phyloP scores from a whole-genome alignment of 2,329 filamentous ascomycete species.

The Erysiphe neolycopersici region DNA sequence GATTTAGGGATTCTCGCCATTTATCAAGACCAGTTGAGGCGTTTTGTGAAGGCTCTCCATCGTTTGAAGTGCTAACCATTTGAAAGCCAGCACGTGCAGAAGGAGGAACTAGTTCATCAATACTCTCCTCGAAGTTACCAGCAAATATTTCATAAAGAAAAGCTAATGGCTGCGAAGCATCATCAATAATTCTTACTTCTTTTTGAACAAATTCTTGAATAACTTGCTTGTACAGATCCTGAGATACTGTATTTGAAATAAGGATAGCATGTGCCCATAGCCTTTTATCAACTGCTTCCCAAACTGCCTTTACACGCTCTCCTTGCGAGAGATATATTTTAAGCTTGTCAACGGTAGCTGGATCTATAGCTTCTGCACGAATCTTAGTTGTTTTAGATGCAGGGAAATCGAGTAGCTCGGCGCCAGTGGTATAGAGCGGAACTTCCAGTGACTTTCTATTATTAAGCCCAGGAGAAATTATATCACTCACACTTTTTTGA shows the following conservation, averaged over 20 bases:
- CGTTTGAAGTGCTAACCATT: slow-evolving; percentile 52
- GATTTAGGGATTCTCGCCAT: slow-evolving; percentile 71
- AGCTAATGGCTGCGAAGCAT: slow-evolving; percentile 65
- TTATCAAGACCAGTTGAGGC: slow-evolving; percentile 66
- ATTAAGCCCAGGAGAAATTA: slow-evolving; percentile 36
- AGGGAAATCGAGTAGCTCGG: slow-evolving; percentile 17
- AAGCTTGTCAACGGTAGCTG: slow-evolving; percentile 41
- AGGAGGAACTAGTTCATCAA: slow-evolving; percentile 82
- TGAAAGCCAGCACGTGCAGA: slow-evolving; percentile 82
- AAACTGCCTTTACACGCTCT: slow-evolving; percentile 73
- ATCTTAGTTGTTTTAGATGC: slow-evolving; percentile 14
- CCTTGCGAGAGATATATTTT: slow-evolving; percentile 50
- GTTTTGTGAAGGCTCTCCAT: slow-evolving; percentile 35
- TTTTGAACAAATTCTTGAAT: slow-evolving; percentile 87
- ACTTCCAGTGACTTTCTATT: slow-evolving; percentile 7
- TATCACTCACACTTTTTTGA: slow-evolving; percentile 45
- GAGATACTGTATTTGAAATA: slow-evolving; percentile 49
- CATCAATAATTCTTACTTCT: slow-evolving; percentile 61
- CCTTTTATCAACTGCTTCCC: slow-evolving; percentile 76
- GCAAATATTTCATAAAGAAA: slow-evolving; percentile 84
- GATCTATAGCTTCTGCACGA: slow-evolving; percentile 40
- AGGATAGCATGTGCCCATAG: slow-evolving; percentile 94
- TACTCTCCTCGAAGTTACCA: slow-evolving; percentile 78
- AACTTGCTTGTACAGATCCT: slow-evolving; percentile 75
- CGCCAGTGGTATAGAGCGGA: slow-evolving; percentile 15